Evolutionary conservation across 208 protist genomes (phyloP).

Genomic region (Phytomonas sp.): DNA sequence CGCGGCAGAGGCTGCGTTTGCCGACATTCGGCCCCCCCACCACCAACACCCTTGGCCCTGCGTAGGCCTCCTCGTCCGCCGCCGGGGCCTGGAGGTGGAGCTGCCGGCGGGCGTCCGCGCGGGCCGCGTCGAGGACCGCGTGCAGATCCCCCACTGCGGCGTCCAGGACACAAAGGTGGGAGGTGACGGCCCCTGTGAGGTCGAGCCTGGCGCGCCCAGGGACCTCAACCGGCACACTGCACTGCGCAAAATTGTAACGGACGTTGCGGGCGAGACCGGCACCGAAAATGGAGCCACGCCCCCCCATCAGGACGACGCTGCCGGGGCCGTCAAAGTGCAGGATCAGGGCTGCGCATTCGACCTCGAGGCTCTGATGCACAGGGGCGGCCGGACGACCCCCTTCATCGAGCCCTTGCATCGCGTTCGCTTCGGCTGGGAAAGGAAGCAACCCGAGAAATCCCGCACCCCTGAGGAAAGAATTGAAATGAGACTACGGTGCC

Average conservation of each 20-base stretch:
- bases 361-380: neutral
- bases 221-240: constrained; percentile 32
- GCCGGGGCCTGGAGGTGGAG: constrained; percentile 7
- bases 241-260: constrained; percentile 49
- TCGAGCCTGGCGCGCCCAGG: constrained; percentile 26
- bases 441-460: neutral
- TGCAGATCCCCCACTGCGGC: constrained; percentile 41
- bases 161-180: constrained; percentile 14
- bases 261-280: constrained; percentile 42
- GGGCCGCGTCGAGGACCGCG: constrained; percentile 35
- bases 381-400: neutral
- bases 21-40: constrained; percentile 66
- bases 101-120: constrained; percentile 28
- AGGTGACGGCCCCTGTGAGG: constrained; percentile 32
- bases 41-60: constrained; percentile 60
- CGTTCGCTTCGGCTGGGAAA: neutral
- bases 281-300: constrained; percentile 35
- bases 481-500: neutral
- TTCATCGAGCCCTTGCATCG: neutral
- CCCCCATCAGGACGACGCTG: constrained; percentile 42
- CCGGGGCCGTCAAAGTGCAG: constrained; percentile 11
- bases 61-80: constrained; percentile 18
- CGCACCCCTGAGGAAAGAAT: neutral
- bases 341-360: neutral
- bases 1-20: constrained; percentile 42